These are phyloP conservation scores for Diaporthe destruens DNA, from an alignment of 2,329 filamentous ascomycete genomes.

Conservation along the genomic window DNA sequence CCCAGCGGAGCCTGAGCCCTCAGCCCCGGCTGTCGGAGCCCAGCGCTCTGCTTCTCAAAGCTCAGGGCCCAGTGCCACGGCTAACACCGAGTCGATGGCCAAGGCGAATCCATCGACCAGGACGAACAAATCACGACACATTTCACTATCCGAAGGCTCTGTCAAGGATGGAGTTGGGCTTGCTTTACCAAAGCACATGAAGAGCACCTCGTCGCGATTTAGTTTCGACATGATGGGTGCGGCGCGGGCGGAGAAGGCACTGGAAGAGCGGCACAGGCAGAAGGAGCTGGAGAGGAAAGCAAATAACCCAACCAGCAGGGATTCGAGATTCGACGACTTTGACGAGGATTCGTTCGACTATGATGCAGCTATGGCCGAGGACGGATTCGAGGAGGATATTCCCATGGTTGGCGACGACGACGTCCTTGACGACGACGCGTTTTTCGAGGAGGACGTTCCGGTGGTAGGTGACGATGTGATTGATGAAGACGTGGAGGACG, in stretches of 20 bases:
- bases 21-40: slow-evolving; percentile 52
- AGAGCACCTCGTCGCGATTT: slow-evolving; percentile 83
- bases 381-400: slow-evolving; percentile 75
- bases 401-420: slow-evolving; percentile 63
- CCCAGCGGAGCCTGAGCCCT: slow-evolving; percentile 45
- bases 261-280: slow-evolving; percentile 80
- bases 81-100: slow-evolving; percentile 35
- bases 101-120: slow-evolving; percentile 52
- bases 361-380: slow-evolving; percentile 74
- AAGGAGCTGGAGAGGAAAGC: slow-evolving; percentile 72
- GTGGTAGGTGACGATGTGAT: slow-evolving; percentile 40
- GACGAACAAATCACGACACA: slow-evolving; percentile 63
- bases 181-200: slow-evolving; percentile 73
- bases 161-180: slow-evolving; percentile 58
- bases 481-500: slow-evolving; percentile 50
- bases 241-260: slow-evolving; percentile 74
- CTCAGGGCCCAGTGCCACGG: slow-evolving; percentile 45
- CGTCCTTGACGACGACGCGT: slow-evolving; percentile 52
- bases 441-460: slow-evolving; percentile 40
- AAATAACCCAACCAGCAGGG: slow-evolving; percentile 53
- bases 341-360: slow-evolving; percentile 73
- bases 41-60: slow-evolving; percentile 50
- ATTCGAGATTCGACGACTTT: slow-evolving; percentile 72
- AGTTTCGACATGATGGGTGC: slow-evolving; percentile 85
- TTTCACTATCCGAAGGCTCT: slow-evolving; percentile 65